Evolutionary conservation across 805 yeast species (phyloP), one percentile per base, ranked within the genome.

Genomic region (Candida yuanshanica): DNA sequence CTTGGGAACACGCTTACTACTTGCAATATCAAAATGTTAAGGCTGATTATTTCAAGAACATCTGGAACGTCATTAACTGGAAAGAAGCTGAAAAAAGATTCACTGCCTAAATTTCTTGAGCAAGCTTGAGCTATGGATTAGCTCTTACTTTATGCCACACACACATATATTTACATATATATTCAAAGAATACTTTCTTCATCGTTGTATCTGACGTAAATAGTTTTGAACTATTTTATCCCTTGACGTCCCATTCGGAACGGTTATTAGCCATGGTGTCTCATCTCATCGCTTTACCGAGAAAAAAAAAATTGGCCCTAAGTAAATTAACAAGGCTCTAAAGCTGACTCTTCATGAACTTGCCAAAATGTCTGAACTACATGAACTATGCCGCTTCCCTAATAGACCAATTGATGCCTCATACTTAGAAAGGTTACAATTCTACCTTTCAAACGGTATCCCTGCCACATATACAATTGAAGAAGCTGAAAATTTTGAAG

Each of bases 1-100:
- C 95, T 46, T 88, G 96, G 96, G 96, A 88, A 68, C 96, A 88
- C 60, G 96, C 96, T 41, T 88, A 88, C 74, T 88, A 88, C 75
- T 74, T 89, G 66, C 96, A 88, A 67, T 88, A 88, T 73, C 82
- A 85, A 70, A 88, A 88, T 70, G 89, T 82, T 61, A 88, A 89
- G 74, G 95, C 65, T 35, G 95, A 88, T 60, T 88, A 89, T 71
- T 88, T 89, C 78, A 81, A 84, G 67, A 91, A 95, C 48, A 84
- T 88, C 66, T 88, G 96, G 96, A 83, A 84, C 58, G 95, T 88
- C 34, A 76, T 89, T 66, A 87, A 88, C 78, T 88, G 96, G 96
- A 73, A 81, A 64, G 95, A 82, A 66, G 96, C 95, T 41, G 87
- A 79, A 56, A 72, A 69, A 66, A 79, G 95, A 66, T 83, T 64